Base-by-base conservation (phyloP, 2,329 filamentous ascomycete species). In the Exophiala dermatitidis region DNA sequence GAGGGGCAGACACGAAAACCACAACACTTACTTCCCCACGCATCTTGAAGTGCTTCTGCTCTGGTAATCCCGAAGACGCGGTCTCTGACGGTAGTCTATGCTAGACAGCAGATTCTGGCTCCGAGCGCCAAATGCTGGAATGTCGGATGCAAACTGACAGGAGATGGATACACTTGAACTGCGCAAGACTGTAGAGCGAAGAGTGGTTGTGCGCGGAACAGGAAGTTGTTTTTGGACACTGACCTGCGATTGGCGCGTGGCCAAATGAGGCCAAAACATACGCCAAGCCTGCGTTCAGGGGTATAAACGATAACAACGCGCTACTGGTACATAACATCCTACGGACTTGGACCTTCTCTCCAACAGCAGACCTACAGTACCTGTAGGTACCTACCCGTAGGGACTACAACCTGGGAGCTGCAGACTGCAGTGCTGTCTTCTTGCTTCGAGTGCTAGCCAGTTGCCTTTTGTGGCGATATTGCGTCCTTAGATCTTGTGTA, bases 11-110 rank as follows among this genome's bases (percentile, higher is more conserved):
- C 37, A 47, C 50, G 37, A 29, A 47, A 47, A 42, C 43, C 41
- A 51, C 10, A 46, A 34, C 34, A 57, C 55, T 52, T 47, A 57
- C 55, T 46, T 57, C 55, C 42, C 55, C 55, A 40, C 47, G 55
- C 55, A 57, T 57, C 47, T 41, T 57, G 55, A 29, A 28, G 38
- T 31, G 31, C 4, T 36, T 45, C 32, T 52, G 40, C 32, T 45
- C 32, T 52, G 40, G 26, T 8, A 19, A 32, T 31, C 32, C 6
- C 40, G 32, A 36, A 29, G 28, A 26, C 8, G 32, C 31, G 43
- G 40, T 43, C 28, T 19, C 26, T 19, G 29, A 43, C 31, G 29
- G 44, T 8, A 40, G 31, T 6, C 19, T 9, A 37, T 19, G 42
- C 34, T 29, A 32, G 30, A 32, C 44, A 26, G 30, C 7, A 30